Percentiles rank a stretch among this genome's conserved stretches.
phyloP scores from a whole-genome alignment of 2,329 filamentous ascomycete genomes.

The Aspergillus persii region DNA sequence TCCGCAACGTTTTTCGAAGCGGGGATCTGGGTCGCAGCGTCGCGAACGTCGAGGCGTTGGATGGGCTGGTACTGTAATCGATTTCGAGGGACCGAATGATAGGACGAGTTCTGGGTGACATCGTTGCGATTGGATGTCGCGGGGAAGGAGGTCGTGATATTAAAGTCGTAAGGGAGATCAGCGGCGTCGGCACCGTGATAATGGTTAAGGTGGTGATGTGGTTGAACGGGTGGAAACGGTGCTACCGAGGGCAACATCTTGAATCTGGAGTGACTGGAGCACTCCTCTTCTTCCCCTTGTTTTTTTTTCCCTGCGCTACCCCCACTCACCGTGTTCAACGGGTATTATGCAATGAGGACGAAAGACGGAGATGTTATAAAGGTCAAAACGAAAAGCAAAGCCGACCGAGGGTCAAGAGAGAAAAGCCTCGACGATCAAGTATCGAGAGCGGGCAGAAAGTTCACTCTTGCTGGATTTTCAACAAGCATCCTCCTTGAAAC shows the following conservation, averaged over 20 bases:
- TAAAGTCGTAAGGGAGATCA: constrained; percentile 32
- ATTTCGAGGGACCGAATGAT: constrained; percentile 29
- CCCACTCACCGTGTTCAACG: not conserved
- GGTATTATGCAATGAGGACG: constrained; percentile 1
- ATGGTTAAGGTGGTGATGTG: constrained; percentile 39
- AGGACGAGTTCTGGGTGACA: constrained; percentile 21
- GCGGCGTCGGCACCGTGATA: constrained; percentile 29
- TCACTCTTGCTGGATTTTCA: constrained; percentile 31
- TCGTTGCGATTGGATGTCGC: constrained; percentile 26
- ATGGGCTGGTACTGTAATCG: constrained; percentile 40
- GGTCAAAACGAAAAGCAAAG: constrained; percentile 8
- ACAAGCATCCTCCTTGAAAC: constrained; percentile 42
- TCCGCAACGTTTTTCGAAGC: constrained; percentile 47
- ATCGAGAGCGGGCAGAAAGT: constrained; percentile 18
- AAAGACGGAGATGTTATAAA: constrained; percentile 1
- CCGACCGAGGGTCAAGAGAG: constrained; percentile 9
- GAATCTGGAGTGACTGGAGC: constrained; percentile 10
- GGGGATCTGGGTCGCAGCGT: constrained; percentile 24
- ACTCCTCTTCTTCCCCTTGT: constrained; percentile 10
- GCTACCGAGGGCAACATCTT: constrained; percentile 52
- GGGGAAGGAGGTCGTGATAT: constrained; percentile 22
- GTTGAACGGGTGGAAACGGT: constrained; percentile 43
- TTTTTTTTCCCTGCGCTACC: not conserved
- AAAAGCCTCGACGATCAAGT: constrained; percentile 15
- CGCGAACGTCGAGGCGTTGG: constrained; percentile 34